A percentile compares a stretch with the other conserved stretches of the same genome.
Evolutionary conservation across 345 rosid genomes (phyloP).

Genomic region (Schrenkiella parvula): DNA sequence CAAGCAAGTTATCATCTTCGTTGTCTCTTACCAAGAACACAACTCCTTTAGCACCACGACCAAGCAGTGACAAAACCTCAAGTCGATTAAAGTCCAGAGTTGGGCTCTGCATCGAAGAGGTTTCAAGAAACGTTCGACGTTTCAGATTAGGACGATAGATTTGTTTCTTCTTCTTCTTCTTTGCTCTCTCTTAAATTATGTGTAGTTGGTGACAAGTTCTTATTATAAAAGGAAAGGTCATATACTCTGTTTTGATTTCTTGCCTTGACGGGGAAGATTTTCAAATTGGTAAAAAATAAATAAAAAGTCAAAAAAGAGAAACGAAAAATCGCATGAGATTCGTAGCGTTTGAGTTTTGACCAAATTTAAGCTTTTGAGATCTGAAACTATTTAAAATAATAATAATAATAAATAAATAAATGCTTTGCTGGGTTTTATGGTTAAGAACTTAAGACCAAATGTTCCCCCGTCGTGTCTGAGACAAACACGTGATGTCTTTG

Average conservation of each 20-base stretch:
- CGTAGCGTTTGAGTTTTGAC: conserved; percentile 21
- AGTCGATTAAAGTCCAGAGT: conserved; percentile 40
- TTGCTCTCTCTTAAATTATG: background rate
- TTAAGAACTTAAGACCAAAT: background rate
- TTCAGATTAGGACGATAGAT: background rate
- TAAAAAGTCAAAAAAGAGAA: conserved; percentile 1
- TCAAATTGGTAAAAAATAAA: background rate
- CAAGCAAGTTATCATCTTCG: conserved; percentile 35
- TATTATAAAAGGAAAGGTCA: background rate
- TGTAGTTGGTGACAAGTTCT: background rate
- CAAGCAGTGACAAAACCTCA: conserved; percentile 53
- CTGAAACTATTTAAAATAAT: background rate
- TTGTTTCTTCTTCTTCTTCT: background rate
- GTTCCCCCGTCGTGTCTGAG: background rate
- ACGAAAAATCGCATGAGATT: conserved; percentile 9
- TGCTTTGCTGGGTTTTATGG: background rate
- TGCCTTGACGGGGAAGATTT: conserved; percentile 32
- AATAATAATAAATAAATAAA: background rate
- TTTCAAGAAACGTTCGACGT: background rate
- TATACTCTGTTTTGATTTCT: background rate
- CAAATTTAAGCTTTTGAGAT: background rate
- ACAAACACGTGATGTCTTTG: conserved; percentile 11
- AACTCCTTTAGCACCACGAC: conserved; percentile 91
- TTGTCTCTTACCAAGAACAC: conserved; percentile 58
- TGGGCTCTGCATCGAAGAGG: conserved; percentile 3